phyloP scores from a whole-genome alignment of 495 filamentous ascomycete genomes.

The Xylona heveae region DNA sequence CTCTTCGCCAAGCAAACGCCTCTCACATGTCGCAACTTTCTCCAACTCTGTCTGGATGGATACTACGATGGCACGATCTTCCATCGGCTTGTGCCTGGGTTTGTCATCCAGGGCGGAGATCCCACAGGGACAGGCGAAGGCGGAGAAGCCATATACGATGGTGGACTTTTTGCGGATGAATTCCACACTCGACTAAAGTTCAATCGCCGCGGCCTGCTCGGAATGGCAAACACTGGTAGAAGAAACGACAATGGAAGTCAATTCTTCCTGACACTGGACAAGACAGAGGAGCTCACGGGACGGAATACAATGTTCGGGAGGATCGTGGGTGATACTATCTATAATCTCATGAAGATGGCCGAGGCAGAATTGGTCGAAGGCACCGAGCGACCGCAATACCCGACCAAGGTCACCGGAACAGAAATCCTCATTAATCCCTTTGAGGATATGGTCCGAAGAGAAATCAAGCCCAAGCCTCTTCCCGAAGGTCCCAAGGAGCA shows the following conservation, averaged over 20 bases:
- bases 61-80: slow-evolving; percentile 90
- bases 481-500: slow-evolving; percentile 14
- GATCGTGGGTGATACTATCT: slow-evolving; percentile 84
- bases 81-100: slow-evolving; percentile 79
- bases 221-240: slow-evolving; percentile 67
- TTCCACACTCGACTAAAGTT: slow-evolving; percentile 81
- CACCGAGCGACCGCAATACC: slow-evolving; percentile 72
- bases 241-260: slow-evolving; percentile 80
- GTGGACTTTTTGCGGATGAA: slow-evolving; percentile 76
- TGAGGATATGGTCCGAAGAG: slow-evolving; percentile 62
- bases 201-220: slow-evolving; percentile 75
- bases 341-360: slow-evolving; percentile 81
- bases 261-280: slow-evolving; percentile 84
- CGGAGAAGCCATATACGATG: slow-evolving; percentile 78
- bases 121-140: slow-evolving; percentile 72
- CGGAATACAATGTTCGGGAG: slow-evolving; percentile 89
- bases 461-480: slow-evolving; percentile 20
- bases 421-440: slow-evolving; percentile 85
- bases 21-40: slow-evolving; percentile 81
- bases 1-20: slow-evolving; percentile 89
- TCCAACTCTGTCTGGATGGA: slow-evolving; percentile 81
- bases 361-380: slow-evolving; percentile 61
- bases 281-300: slow-evolving; percentile 63
- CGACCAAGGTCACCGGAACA: slow-evolving; percentile 52
- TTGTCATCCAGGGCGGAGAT: slow-evolving; percentile 85